phyloP scores from a whole-genome alignment of 2,329 filamentous ascomycete species.

The Diaporthe batatas region DNA sequence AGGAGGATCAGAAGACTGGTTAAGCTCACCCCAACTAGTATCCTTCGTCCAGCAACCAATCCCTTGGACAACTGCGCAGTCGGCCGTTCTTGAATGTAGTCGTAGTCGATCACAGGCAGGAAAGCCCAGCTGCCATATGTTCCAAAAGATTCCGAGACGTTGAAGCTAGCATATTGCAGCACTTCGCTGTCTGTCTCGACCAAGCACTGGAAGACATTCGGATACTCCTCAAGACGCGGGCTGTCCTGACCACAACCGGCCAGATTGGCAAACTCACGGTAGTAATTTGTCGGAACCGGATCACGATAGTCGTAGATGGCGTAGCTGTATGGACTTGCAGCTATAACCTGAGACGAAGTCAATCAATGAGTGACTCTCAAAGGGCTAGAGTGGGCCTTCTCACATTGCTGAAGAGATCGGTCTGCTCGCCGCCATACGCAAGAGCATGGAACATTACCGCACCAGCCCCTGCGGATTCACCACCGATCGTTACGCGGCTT shows the following conservation, averaged over 20 bases:
- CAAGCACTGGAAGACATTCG: conserved; percentile 47
- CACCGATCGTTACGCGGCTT: conserved; percentile 49
- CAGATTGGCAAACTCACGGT: conserved; percentile 47
- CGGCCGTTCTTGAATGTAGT: conserved; percentile 47
- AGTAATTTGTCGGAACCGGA: conserved; percentile 43
- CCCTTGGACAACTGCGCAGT: conserved; percentile 25
- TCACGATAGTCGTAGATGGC: conserved; percentile 46
- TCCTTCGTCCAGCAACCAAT: conserved; percentile 39
- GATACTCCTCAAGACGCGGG: conserved; percentile 32
- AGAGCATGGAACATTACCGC: conserved; percentile 45
- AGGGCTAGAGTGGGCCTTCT: neutral
- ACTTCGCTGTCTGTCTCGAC: conserved; percentile 45
- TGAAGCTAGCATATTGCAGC: conserved; percentile 48
- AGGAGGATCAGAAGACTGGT: neutral
- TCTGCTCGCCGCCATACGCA: conserved; percentile 46
- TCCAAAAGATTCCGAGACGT: conserved; percentile 47
- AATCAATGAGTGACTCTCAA: neutral
- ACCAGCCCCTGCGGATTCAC: conserved; percentile 50
- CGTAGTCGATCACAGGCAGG: conserved; percentile 48
- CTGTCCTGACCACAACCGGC: conserved; percentile 44
- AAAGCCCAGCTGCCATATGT: conserved; percentile 49
- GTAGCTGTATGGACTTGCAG: conserved; percentile 48
- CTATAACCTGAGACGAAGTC: conserved; percentile 43
- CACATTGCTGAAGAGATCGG: conserved; percentile 47
- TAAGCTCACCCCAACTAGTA: conserved; percentile 38